These are phyloP conservation scores for Claviceps lovelessii DNA, from an alignment of 2,329 filamentous ascomycete species.

Conservation along the genomic window DNA sequence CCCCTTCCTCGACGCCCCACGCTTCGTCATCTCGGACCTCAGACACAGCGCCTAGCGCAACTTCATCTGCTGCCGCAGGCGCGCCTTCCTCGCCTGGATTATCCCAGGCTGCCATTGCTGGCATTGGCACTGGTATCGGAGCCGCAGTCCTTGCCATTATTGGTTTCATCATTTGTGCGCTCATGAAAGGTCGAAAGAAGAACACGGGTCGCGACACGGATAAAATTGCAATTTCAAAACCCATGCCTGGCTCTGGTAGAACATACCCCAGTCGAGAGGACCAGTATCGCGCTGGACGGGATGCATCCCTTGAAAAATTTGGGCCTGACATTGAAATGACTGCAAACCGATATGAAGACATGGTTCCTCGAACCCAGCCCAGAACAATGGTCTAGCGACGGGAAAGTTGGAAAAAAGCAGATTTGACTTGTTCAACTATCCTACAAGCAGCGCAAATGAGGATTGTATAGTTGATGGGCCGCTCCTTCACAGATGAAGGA, in stretches of 20 bases:
- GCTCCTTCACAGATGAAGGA: background rate
- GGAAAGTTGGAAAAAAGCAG: background rate
- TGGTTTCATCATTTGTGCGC: slow-evolving; percentile 24
- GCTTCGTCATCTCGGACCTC: slow-evolving; percentile 3
- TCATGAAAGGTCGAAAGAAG: slow-evolving; percentile 18
- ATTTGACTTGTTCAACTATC: background rate
- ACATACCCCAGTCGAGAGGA: slow-evolving; percentile 22
- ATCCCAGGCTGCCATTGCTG: slow-evolving; percentile 31
- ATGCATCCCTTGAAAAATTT: slow-evolving; percentile 22
- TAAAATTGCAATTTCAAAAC: slow-evolving; percentile 34
- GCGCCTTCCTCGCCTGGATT: slow-evolving; percentile 16
- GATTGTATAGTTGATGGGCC: background rate
- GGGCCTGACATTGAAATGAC: slow-evolving; percentile 34
- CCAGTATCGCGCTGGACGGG: slow-evolving; percentile 4
- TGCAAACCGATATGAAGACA: slow-evolving; percentile 42
- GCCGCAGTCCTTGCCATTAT: slow-evolving; percentile 26
- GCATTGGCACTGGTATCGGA: slow-evolving; percentile 33
- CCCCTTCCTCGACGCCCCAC: slow-evolving; percentile 4
- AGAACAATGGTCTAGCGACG: slow-evolving; percentile 24
- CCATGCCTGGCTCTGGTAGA: slow-evolving; percentile 32
- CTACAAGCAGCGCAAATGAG: background rate
- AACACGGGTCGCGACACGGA: slow-evolving; percentile 4
- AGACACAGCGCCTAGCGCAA: slow-evolving; percentile 4
- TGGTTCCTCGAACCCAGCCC: slow-evolving; percentile 38
- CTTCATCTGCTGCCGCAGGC: slow-evolving; percentile 3